Base-by-base conservation (phyloP, 805 yeast genomes). In the Torulaspora microellipsoides region DNA sequence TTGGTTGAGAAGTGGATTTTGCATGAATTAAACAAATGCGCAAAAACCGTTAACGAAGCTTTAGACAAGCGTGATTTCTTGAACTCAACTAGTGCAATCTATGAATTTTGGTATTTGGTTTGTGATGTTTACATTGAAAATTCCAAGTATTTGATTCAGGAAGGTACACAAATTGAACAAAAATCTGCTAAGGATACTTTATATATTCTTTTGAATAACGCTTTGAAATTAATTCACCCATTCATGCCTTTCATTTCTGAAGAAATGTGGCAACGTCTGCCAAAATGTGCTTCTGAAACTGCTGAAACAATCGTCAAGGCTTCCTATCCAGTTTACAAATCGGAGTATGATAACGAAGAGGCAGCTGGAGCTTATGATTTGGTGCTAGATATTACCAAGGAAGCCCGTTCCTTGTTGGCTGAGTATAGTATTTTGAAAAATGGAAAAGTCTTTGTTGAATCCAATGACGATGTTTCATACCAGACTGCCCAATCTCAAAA, bases 71-170 rank as follows among this genome's bases (percentile, higher is more conserved):
- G 97, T 66, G 95, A 91, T 57, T 93, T 93, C 73, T 78, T 85
- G 64, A 90, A 81, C 54, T 79, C 95, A 31, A 90, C 99, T 15
- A 80, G 78, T 62, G 81, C 86, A 34, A 80, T 91, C 49, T 93
- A 93, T 75, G 85, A 83, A 70, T 93, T 84, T 78, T 93, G 99
- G 99, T 75, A 84, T 47, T 93, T 89, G 66, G 76, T 93, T 54
- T 93, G 99, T 77, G 99, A 93, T 65, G 95, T 93, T 40, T 93
- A 89, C 76, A 93, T 93, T 69, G 99, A 93, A 75, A 93, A 93
- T 77, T 88, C 96, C 55, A 93, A 93, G 76, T 78, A 81, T 48
- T 77, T 91, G 68, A 89, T 93, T 60, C 76, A 85, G 59, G 98
- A 91, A 68, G 99, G 99, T 59, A 76, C 95, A 31, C 79, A 78